phyloP scores from a whole-genome alignment of 768 basidiomycete species.

The Pholiota molesta region DNA sequence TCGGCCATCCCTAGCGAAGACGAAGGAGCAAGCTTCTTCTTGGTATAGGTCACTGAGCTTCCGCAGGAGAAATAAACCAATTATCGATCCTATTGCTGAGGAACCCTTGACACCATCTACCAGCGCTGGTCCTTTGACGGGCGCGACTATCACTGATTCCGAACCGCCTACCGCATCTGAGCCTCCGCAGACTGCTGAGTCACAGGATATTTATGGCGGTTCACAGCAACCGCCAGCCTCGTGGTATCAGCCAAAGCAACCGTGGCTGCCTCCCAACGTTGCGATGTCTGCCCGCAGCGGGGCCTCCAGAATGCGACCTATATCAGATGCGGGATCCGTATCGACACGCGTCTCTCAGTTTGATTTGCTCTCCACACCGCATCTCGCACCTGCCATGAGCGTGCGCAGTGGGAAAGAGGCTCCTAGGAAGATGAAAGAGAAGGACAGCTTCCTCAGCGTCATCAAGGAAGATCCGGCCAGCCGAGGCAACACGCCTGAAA shows the following conservation, averaged over 20 bases:
- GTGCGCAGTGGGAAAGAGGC: constrained; percentile 26
- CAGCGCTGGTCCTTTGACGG: constrained; percentile 12
- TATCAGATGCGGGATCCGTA: constrained; percentile 25
- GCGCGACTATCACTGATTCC: constrained; percentile 6
- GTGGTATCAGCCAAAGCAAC: constrained; percentile 32
- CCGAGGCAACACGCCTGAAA: constrained; percentile 31
- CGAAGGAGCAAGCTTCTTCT: constrained; percentile 36
- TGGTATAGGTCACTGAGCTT: constrained; percentile 45
- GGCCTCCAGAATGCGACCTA: constrained; percentile 21
- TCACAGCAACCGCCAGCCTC: constrained; percentile 22
- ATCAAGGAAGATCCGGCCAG: constrained; percentile 44
- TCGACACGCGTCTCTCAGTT: constrained; percentile 40
- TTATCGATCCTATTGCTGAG: constrained; percentile 35
- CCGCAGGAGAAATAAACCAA: constrained; percentile 34
- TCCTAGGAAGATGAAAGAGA: constrained; percentile 27
- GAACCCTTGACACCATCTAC: constrained; percentile 14
- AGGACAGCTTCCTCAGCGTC: constrained; percentile 33
- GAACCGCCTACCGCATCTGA: constrained; percentile 16
- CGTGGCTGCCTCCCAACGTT: neutral
- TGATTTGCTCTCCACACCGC: constrained; percentile 34
- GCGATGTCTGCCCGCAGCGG: constrained; percentile 23
- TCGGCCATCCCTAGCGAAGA: constrained; percentile 29
- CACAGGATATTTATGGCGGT: constrained; percentile 23
- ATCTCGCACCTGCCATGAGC: constrained; percentile 23
- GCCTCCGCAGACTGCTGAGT: constrained; percentile 11